Evolutionary conservation across 495 filamentous ascomycete species (phyloP).

Genomic region (Pseudoneurospora amorphoporcata): DNA sequence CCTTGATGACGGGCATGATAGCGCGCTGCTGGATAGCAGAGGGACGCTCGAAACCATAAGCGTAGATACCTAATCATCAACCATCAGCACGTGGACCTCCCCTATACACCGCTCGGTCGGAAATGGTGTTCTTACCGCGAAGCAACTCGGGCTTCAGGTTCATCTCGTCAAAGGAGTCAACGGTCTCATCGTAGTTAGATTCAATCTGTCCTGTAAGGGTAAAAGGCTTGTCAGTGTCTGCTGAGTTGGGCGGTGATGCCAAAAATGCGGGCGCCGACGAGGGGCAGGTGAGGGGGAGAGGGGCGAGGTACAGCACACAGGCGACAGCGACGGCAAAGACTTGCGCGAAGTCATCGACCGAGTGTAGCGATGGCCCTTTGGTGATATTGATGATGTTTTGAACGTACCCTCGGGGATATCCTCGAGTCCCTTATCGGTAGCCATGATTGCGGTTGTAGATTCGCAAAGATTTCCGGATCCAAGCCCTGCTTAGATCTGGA

Average conservation of each 20-base stretch:
- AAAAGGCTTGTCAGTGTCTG: constrained; percentile 9
- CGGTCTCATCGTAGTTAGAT: constrained; percentile 99
- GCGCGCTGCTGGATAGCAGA: constrained; percentile 99
- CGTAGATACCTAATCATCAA: constrained; percentile 70
- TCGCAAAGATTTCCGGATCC: constrained; percentile 51
- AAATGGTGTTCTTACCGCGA: constrained; percentile 56
- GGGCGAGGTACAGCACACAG: background rate
- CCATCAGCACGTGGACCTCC: constrained; percentile 10
- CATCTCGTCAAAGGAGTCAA: constrained; percentile 98
- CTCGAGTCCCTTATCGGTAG: constrained; percentile 91
- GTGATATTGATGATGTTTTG: background rate
- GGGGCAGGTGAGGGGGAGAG: background rate
- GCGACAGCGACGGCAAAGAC: background rate
- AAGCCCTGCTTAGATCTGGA: constrained; percentile 55
- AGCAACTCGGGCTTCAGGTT: constrained; percentile 91
- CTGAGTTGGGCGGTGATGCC: background rate
- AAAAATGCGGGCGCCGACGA: background rate
- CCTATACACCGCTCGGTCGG: background rate
- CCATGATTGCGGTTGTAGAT: constrained; percentile 75
- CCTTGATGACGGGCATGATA: constrained; percentile 99
- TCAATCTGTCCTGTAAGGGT: constrained; percentile 77
- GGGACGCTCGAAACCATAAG: constrained; percentile 98
- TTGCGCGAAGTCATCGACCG: background rate
- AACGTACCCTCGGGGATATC: constrained; percentile 80
- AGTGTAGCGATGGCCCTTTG: background rate